These are phyloP conservation scores for Pythium volutum DNA, from an alignment of 352 stramenopile species.

Conservation along the genomic window DNA sequence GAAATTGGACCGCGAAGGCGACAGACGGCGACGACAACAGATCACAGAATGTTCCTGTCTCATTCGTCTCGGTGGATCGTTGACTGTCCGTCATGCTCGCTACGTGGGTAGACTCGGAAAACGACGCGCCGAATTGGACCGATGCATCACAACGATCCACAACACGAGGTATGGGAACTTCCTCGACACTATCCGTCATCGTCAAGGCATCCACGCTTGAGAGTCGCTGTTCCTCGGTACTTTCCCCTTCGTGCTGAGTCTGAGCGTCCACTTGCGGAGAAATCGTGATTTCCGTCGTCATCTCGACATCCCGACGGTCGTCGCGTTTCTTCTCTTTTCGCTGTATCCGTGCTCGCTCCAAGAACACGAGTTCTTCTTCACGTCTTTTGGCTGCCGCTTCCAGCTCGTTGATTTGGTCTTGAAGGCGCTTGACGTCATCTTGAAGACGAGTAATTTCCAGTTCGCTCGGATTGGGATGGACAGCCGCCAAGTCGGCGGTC, in stretches of 20 bases:
- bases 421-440: constrained; percentile 32
- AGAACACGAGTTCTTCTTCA: constrained; percentile 8
- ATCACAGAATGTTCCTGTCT: background rate
- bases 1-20: too few relatives aligned
- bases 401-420: constrained; percentile 10
- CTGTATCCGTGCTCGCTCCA: constrained; percentile 3
- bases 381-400: constrained; percentile 4
- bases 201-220: background rate
- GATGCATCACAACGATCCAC: background rate
- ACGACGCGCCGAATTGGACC: background rate
- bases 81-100: background rate
- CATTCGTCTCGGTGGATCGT: background rate
- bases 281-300: constrained; percentile 23
- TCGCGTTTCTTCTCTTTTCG: constrained; percentile 16
- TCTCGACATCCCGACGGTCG: constrained; percentile 15
- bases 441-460: constrained; percentile 43
- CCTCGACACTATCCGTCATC: constrained; percentile 9
- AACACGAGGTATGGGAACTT: background rate
- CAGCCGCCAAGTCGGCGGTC: background rate
- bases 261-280: constrained; percentile 12
- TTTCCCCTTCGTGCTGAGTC: constrained; percentile 20
- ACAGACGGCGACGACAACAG: background rate
- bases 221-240: background rate
- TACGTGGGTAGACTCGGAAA: background rate
- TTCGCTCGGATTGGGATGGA: constrained; percentile 26